These are phyloP conservation scores for Fistulifera pelliculosa DNA, from an alignment of 108 stramenopile genomes.

Conservation along the genomic window DNA sequence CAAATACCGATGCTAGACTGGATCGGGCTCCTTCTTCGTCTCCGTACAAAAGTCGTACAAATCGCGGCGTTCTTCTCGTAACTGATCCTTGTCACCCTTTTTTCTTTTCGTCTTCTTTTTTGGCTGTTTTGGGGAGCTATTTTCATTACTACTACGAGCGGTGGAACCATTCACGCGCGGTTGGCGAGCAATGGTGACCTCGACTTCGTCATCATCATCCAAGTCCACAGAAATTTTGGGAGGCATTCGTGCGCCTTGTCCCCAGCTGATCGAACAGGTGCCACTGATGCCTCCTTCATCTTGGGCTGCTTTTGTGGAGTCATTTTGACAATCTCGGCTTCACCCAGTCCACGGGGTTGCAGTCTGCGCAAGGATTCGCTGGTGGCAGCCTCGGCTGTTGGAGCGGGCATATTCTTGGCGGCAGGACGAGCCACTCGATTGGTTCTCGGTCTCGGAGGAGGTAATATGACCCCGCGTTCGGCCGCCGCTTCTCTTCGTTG, in stretches of 20 bases:
- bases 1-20: slow-evolving; percentile 8
- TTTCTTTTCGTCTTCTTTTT: slow-evolving; percentile 3
- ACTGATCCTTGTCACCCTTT: slow-evolving; percentile 40
- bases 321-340: slow-evolving; percentile 3
- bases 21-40: slow-evolving; percentile 32
- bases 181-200: too few relatives aligned
- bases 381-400: not conserved
- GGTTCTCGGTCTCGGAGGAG: slow-evolving; percentile 13
- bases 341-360: not conserved
- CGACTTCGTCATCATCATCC: too few relatives aligned
- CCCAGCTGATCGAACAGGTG: slow-evolving; percentile 2
- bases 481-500: slow-evolving; percentile 9
- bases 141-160: too few relatives aligned
- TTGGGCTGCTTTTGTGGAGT: not conserved
- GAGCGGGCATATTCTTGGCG: not conserved
- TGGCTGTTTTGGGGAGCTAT: too few relatives aligned
- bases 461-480: slow-evolving; percentile 13
- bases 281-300: slow-evolving; percentile 4
- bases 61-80: slow-evolving; percentile 73
- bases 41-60: slow-evolving; percentile 77
- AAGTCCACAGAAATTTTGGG: too few relatives aligned
- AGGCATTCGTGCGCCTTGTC: too few relatives aligned
- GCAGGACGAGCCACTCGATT: slow-evolving; percentile 2
- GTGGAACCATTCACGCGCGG: too few relatives aligned
- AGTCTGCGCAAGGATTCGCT: not conserved